Evolutionary conservation across 2,329 filamentous ascomycete genomes (phyloP).

Genomic region (Tothia fuscella): DNA sequence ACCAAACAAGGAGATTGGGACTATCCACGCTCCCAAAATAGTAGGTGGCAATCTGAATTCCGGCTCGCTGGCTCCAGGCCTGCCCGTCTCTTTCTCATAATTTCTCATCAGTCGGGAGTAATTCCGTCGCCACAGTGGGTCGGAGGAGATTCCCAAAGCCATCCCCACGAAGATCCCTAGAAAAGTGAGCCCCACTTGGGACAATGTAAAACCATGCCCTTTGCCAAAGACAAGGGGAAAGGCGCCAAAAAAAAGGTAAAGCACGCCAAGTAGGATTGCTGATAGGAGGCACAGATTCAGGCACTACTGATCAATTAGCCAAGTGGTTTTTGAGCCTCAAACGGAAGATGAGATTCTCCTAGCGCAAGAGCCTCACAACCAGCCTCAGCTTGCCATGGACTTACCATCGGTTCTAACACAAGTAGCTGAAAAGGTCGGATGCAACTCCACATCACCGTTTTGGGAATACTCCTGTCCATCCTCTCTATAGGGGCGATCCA

Average conservation of each 20-base stretch:
- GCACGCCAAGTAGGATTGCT: conserved; percentile 58
- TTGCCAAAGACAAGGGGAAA: conserved; percentile 57
- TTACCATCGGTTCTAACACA: conserved; percentile 64
- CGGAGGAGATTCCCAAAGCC: conserved; percentile 6
- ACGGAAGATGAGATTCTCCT: too few relatives aligned
- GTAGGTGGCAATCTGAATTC: conserved; percentile 72
- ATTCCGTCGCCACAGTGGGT: conserved; percentile 8
- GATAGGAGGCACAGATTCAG: conserved; percentile 62
- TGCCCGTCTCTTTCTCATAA: conserved; percentile 5
- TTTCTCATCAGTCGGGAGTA: conserved; percentile 8
- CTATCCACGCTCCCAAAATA: conserved; percentile 55
- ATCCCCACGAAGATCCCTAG: conserved; percentile 22
- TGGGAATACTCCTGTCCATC: conserved; percentile 42
- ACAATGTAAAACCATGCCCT: conserved; percentile 58
- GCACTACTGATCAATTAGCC: conserved; percentile 29
- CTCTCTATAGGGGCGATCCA: conserved; percentile 72
- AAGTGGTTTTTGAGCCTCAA: conserved; percentile 46
- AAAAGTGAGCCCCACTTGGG: conserved; percentile 58
- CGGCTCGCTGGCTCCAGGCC: conserved; percentile 54
- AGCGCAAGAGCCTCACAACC: too few relatives aligned
- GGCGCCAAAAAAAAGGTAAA: conserved; percentile 72
- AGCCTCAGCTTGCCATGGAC: conserved; percentile 12
- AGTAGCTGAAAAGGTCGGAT: conserved; percentile 66
- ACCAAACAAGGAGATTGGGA: conserved; percentile 73
- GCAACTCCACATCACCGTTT: conserved; percentile 39